Evolutionary conservation across 306 rosid species (phyloP).

Genomic region (Pyrus pyrifolia): DNA sequence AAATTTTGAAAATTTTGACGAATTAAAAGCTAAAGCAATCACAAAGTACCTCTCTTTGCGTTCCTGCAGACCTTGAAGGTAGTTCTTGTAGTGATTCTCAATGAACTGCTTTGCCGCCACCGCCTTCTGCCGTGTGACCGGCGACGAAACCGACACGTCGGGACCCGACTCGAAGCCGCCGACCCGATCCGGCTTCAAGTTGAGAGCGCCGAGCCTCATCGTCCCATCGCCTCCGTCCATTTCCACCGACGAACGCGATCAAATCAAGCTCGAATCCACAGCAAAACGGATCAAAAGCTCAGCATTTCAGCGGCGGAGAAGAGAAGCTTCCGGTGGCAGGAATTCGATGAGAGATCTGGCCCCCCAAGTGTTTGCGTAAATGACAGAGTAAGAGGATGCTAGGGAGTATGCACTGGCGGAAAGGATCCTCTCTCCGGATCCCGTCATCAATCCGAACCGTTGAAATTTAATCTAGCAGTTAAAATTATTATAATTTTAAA

Average conservation of each 20-base stretch:
- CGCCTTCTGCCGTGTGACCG: conserved; percentile 91
- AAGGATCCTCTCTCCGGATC: too few species aligned
- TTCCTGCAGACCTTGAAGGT: conserved; percentile 92
- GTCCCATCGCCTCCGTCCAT: conserved; percentile 92
- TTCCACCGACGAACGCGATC: neutral
- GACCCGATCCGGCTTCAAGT: conserved; percentile 60
- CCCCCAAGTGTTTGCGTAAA: conserved; percentile 14
- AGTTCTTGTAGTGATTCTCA: conserved; percentile 94
- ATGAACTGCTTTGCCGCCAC: conserved; percentile 93
- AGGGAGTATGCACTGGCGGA: conserved; percentile 17
- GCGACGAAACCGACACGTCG: conserved; percentile 86
- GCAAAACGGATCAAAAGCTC: neutral
- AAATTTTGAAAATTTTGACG: neutral
- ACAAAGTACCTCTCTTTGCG: conserved; percentile 77
- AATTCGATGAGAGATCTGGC: conserved; percentile 28
- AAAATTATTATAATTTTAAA: too few species aligned
- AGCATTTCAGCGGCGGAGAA: conserved; percentile 5
- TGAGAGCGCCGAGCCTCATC: conserved; percentile 68
- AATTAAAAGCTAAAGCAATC: neutral
- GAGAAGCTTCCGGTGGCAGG: conserved; percentile 3
- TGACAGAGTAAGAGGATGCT: conserved; percentile 12
- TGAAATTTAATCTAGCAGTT: accelerated
- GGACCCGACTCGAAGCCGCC: conserved; percentile 61
- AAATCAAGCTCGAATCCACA: conserved; percentile 1
- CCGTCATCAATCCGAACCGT: accelerated